Evolutionary conservation across 2,329 filamentous ascomycete species (phyloP), one percentile per base, ranked within the genome.

Genomic region (Leptodontidium sp.): DNA sequence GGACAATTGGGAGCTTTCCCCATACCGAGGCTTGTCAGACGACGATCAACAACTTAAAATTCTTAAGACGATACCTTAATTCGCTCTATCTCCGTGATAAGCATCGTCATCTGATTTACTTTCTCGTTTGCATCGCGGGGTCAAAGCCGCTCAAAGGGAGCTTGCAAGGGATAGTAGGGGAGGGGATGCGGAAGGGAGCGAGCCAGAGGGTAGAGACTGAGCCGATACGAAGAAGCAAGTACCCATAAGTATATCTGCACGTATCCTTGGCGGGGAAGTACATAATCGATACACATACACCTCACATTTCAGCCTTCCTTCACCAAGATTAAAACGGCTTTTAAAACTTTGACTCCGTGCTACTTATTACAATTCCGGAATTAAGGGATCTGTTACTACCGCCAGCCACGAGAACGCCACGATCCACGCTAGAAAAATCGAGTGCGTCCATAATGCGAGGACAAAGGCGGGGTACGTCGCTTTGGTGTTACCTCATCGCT

Each of bases 11-110:
- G 12, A 40, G 26, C 40, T 49, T 57, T 29, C 62, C 40, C 49
- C 29, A 38, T n/a, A 26, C 64, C 64, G 64, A 66, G 64, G 64
- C 64, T 52, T 38, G 40, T 61, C 53, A 61, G 26, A 21, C 49
- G n/a, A 59, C 53, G 52, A 65, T 65, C 64, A 6, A 59, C 57
- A 43, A 45, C 57, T 43, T 59, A 45, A 59, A 59, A 43, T 45
- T 50, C 26, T 52, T 53, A 45, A 55, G 47, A 52, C 53, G 12
- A 32, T 55, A 61, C 64, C 32, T 61, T 66, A 66, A 43, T 66
- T 40, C 57, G 21, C 11, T 53, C 32, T 47, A 8, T 61, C 64
- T 47, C 43, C 47, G 21, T 24, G 21, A 26, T 45, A 38, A 21
- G 21, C 38, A 26, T 29, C 21, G 45, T 59, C 57, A 43, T 59